Conservation (phyloP, 345 rosid genomes). For the Isatis tinctoria region DNA sequence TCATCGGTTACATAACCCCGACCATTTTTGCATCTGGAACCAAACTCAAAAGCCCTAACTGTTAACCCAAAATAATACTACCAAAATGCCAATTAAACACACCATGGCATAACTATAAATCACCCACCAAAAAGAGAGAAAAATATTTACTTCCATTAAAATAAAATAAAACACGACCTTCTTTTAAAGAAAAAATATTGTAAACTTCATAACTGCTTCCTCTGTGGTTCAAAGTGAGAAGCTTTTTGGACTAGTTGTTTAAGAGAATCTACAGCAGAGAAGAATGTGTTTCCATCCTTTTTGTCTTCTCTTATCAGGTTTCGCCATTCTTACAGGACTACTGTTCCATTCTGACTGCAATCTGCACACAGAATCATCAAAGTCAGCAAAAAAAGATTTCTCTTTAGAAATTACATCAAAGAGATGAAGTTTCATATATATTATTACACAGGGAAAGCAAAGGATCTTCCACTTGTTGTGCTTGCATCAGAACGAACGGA, state of each 20-base stretch:
- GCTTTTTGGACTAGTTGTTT: conserved; percentile 23
- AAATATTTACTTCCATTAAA: conserved; percentile 23
- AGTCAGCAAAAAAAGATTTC: background rate
- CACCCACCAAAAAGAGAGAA: background rate
- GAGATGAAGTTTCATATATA: background rate
- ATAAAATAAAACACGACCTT: background rate
- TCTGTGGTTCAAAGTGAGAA: conserved; percentile 33
- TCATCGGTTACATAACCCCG: conserved; percentile 14
- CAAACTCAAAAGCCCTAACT: conserved; percentile 23
- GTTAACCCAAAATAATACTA: conserved; percentile 8
- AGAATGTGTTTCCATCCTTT: conserved; percentile 59
- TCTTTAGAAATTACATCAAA: background rate
- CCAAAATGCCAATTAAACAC: conserved; percentile 33
- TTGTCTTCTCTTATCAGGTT: conserved; percentile 62
- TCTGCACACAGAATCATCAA: conserved; percentile 37
- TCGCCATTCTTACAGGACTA: conserved; percentile 88
- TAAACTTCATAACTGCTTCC: conserved; percentile 15
- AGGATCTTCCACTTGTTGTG: conserved; percentile 85
- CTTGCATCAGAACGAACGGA: conserved; percentile 91
- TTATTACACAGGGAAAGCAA: conserved; percentile 78
- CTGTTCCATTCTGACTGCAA: conserved; percentile 88
- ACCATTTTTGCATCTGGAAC: conserved; percentile 2
- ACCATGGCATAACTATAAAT: conserved; percentile 13
- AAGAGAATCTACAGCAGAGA: conserved; percentile 87
- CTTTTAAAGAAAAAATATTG: background rate